phyloP scores from a whole-genome alignment of 192 early-diverging fungal genomes.

The Coemansia asiatica region DNA sequence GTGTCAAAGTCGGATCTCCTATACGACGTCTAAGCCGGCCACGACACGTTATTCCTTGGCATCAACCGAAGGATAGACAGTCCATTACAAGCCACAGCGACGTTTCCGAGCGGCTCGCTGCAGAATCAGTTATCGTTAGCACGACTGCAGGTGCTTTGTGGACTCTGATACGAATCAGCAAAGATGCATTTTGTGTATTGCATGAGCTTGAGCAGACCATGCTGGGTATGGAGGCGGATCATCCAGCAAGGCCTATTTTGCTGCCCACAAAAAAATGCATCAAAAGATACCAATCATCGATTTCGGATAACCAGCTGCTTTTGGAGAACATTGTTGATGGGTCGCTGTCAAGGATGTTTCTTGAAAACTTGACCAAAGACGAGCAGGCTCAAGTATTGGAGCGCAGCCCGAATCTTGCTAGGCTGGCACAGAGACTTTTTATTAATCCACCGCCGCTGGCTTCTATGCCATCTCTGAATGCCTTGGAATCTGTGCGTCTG shows the following conservation, averaged over 20 bases:
- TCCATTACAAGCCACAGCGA: background rate
- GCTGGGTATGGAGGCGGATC: slow-evolving; percentile 14
- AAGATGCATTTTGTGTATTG: slow-evolving; percentile 24
- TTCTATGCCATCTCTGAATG: background rate
- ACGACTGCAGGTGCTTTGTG: slow-evolving; percentile 36
- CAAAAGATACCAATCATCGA: slow-evolving; percentile 8
- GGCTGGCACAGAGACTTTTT: slow-evolving; percentile 1
- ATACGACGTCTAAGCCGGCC: slow-evolving; percentile 12
- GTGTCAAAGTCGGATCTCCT: slow-evolving; percentile 17
- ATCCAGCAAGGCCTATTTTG: slow-evolving; percentile 42
- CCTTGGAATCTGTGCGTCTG: slow-evolving; percentile 8
- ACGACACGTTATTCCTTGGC: slow-evolving; percentile 25
- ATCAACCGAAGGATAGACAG: background rate
- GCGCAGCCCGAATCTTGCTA: slow-evolving; percentile 17
- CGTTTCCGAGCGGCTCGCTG: background rate
- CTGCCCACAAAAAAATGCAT: slow-evolving; percentile 4
- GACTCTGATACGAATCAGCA: slow-evolving; percentile 32
- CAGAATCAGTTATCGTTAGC: slow-evolving; percentile 14
- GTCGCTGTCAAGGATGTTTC: slow-evolving; percentile 18
- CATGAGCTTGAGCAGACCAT: slow-evolving; percentile 25
- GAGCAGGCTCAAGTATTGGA: slow-evolving; percentile 39
- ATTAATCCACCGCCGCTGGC: background rate
- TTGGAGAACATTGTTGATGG: slow-evolving; percentile 22
- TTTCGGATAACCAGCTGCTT: background rate
- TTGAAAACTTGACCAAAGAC: slow-evolving; percentile 11